Evolutionary conservation across 2,329 filamentous ascomycete genomes (phyloP).

Genomic region (Cercospora zeae-maydis): DNA sequence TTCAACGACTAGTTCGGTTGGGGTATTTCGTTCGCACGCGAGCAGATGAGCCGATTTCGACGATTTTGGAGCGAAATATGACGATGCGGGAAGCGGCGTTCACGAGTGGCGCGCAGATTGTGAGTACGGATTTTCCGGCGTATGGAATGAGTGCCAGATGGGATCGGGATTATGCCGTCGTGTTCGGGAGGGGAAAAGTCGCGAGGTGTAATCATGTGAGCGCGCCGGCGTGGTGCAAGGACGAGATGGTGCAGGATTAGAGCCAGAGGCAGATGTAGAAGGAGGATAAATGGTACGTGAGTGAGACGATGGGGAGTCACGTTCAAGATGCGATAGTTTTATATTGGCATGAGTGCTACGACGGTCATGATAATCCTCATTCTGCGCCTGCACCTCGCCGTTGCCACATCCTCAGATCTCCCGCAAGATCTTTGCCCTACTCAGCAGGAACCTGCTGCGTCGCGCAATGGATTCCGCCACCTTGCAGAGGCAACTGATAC

Average conservation of each 20-base stretch:
- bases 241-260: conserved; percentile 27
- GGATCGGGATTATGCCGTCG: conserved; percentile 47
- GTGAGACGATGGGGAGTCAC: neutral
- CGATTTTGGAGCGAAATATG: conserved; percentile 41
- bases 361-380: too few relatives aligned
- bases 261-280: neutral
- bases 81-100: conserved; percentile 46
- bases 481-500: conserved; percentile 18
- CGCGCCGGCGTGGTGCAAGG: conserved; percentile 38
- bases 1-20: conserved; percentile 45
- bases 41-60: conserved; percentile 47
- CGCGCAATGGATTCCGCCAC: conserved; percentile 23
- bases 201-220: conserved; percentile 40
- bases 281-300: neutral
- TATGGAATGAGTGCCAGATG: conserved; percentile 49
- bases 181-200: conserved; percentile 31
- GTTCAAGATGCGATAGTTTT: neutral
- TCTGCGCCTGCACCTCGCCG: too few relatives aligned
- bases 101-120: conserved; percentile 49
- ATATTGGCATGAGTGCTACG: too few relatives aligned
- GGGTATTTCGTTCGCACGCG: conserved; percentile 51
- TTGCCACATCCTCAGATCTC: too few relatives aligned
- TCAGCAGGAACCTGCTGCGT: conserved; percentile 16
- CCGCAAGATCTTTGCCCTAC: neutral
- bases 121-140: conserved; percentile 49